Evolutionary conservation across 352 stramenopile species (phyloP).

Genomic region (Globisporangium okanoganense): DNA sequence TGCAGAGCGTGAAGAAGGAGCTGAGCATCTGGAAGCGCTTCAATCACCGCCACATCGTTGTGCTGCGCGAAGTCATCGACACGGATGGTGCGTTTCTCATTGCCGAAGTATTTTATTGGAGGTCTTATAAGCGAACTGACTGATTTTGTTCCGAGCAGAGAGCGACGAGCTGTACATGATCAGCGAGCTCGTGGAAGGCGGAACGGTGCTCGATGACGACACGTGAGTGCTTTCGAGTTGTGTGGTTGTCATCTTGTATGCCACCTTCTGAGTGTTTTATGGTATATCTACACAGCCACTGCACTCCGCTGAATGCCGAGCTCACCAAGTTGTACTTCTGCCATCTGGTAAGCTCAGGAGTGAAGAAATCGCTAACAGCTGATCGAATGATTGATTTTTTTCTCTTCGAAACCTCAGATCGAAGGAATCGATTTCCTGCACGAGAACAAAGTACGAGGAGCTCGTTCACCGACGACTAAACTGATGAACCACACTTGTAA

Average conservation of each 20-base stretch:
- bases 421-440: constrained; percentile 81
- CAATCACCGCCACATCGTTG: constrained; percentile 93
- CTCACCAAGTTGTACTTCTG: constrained; percentile 73
- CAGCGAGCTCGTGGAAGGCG: constrained; percentile 73
- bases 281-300: constrained; percentile 31
- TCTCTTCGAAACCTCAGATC: constrained; percentile 32
- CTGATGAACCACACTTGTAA: not conserved
- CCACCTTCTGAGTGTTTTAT: not conserved
- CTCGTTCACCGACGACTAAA: not conserved
- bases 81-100: constrained; percentile 46
- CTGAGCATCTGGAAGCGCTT: constrained; percentile 97
- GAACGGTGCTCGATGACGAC: constrained; percentile 61
- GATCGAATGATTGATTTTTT: not conserved
- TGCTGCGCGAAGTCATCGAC: constrained; percentile 96
- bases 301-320: constrained; percentile 53
- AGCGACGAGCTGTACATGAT: constrained; percentile 83
- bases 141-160: constrained; percentile 26
- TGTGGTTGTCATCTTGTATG: too few species aligned
- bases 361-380: too few species aligned
- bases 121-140: not conserved
- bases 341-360: constrained; percentile 43
- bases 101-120: not conserved
- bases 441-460: constrained; percentile 60
- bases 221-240: constrained; percentile 26
- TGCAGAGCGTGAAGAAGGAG: constrained; percentile 88